Conservation (phyloP, 192 early-diverging fungal genomes). For the Mortierella alpina region DNA sequence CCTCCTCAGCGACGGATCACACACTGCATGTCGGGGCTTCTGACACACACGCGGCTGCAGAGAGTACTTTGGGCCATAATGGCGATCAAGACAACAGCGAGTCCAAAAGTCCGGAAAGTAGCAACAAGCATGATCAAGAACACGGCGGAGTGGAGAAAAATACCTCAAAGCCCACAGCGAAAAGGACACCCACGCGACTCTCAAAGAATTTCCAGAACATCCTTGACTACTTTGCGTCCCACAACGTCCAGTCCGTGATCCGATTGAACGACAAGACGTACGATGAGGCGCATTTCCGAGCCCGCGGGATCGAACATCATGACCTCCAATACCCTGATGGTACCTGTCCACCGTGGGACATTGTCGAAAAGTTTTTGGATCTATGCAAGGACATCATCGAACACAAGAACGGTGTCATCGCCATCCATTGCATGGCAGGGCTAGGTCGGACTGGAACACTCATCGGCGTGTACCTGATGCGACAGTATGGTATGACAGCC, state of each 20-base stretch:
- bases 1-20: too few relatives aligned
- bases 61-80: too few relatives aligned
- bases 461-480: slow-evolving; percentile 70
- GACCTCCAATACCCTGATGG: slow-evolving; percentile 80
- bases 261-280: slow-evolving; percentile 76
- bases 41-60: too few relatives aligned
- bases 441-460: slow-evolving; percentile 36
- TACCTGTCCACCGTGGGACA: slow-evolving; percentile 71
- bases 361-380: slow-evolving; percentile 72
- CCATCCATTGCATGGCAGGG: slow-evolving; percentile 43
- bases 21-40: too few relatives aligned
- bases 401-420: slow-evolving; percentile 18
- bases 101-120: background rate
- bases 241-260: slow-evolving; percentile 64
- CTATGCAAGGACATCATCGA: slow-evolving; percentile 69
- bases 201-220: slow-evolving; percentile 54
- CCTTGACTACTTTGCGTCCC: slow-evolving; percentile 62
- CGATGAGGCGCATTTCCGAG: slow-evolving; percentile 64
- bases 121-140: background rate
- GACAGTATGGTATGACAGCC: slow-evolving; percentile 75
- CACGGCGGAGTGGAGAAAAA: background rate
- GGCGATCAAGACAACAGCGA: background rate
- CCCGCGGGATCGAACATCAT: slow-evolving; percentile 71
- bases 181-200: slow-evolving; percentile 21
- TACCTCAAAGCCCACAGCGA: slow-evolving; percentile 5